These are phyloP conservation scores for Pilaira anomala DNA, from an alignment of 192 early-diverging fungal species.

Conservation along the genomic window DNA sequence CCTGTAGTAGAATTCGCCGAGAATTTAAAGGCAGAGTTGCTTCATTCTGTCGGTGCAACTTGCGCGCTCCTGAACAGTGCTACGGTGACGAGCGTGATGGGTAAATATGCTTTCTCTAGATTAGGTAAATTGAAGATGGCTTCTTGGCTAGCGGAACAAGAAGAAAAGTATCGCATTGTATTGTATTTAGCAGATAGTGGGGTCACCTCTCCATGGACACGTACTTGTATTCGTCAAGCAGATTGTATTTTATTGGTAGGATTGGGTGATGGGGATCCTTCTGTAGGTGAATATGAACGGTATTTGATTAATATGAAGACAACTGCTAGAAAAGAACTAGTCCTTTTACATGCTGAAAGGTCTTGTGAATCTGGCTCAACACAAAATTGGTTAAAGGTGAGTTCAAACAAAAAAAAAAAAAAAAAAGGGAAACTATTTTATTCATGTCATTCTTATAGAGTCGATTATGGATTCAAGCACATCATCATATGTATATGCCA, in stretches of 20 bases:
- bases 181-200: slow-evolving; percentile 96
- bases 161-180: slow-evolving; percentile 82
- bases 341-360: slow-evolving; percentile 82
- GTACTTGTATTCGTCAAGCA: slow-evolving; percentile 90
- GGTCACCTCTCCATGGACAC: slow-evolving; percentile 86
- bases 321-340: slow-evolving; percentile 96
- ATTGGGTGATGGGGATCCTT: slow-evolving; percentile 82
- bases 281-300: slow-evolving; percentile 90
- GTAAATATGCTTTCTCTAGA: slow-evolving; percentile 86
- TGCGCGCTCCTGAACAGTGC: slow-evolving; percentile 79
- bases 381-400: slow-evolving; percentile 82
- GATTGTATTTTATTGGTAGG: slow-evolving; percentile 96
- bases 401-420: background rate
- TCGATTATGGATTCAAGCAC: slow-evolving; percentile 91
- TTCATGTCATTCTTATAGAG: slow-evolving; percentile 36
- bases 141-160: slow-evolving; percentile 92
- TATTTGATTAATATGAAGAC: slow-evolving; percentile 92
- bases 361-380: slow-evolving; percentile 78
- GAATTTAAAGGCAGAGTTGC: slow-evolving; percentile 70
- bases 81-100: slow-evolving; percentile 75
- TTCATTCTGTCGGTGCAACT: slow-evolving; percentile 59
- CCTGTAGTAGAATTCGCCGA: slow-evolving; percentile 89
- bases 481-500: slow-evolving; percentile 93
- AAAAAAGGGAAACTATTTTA: background rate
- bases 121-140: slow-evolving; percentile 92